These are phyloP conservation scores for Ilex paraguariensis DNA, from an alignment of 305 asterid species.

Conservation along the genomic window DNA sequence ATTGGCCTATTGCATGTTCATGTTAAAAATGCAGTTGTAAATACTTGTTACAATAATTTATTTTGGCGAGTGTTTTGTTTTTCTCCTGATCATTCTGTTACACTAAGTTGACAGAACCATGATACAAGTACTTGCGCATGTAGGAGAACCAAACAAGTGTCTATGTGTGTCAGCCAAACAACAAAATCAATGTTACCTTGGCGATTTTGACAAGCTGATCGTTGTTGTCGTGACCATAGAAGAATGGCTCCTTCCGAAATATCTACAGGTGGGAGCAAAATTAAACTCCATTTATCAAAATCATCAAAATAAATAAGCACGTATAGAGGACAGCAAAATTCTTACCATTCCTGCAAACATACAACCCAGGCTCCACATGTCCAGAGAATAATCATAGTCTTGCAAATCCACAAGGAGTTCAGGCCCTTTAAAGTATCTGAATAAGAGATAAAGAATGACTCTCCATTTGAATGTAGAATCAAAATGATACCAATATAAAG, in stretches of 20 bases:
- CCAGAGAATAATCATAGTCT: slow-evolving; percentile 71
- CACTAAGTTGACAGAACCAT: no score
- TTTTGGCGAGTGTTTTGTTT: no score
- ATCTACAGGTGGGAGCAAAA: slow-evolving; percentile 37
- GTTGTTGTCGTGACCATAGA: slow-evolving; percentile 73
- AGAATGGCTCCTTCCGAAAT: slow-evolving; percentile 69
- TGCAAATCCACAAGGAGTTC: slow-evolving; percentile 77
- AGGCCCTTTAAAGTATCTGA: slow-evolving; percentile 73
- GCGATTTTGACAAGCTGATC: slow-evolving; percentile 76
- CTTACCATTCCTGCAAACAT: slow-evolving; percentile 84
- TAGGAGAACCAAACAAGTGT: no score
- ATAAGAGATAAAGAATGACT: not conserved
- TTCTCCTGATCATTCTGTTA: no score
- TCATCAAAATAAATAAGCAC: slow-evolving; percentile 1
- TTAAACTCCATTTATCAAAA: slow-evolving; percentile 5
- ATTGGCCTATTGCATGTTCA: no score
- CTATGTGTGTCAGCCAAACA: no score
- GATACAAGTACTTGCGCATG: no score
- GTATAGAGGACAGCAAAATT: not conserved
- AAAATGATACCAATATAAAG: not conserved
- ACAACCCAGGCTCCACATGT: slow-evolving; percentile 80
- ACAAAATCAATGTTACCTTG: slow-evolving; percentile 26
- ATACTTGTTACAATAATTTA: no score
- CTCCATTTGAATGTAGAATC: not conserved
- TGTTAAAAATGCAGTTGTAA: no score